Percentiles rank a stretch among this genome's conserved stretches.
These are phyloP conservation scores for Penicillium mononematosum DNA, from an alignment of 495 filamentous ascomycete genomes.

Conservation along the genomic window DNA sequence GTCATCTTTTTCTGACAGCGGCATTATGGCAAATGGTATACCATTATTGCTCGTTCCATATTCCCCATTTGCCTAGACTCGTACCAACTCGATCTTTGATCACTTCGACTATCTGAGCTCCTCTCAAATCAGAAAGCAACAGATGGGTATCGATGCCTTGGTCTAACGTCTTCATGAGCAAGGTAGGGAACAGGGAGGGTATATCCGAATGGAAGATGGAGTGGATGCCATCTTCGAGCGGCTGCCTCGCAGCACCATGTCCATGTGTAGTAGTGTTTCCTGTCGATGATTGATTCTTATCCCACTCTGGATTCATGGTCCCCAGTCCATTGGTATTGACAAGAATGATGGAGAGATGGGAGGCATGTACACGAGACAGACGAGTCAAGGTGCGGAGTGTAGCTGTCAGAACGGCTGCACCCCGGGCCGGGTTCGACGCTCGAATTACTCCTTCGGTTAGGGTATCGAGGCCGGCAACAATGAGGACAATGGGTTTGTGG, in stretches of 20 bases:
- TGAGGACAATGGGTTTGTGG: constrained; percentile 22
- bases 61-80: constrained; percentile 42
- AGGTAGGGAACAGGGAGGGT: constrained; percentile 31
- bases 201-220: constrained; percentile 34
- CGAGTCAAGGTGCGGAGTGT: constrained; percentile 36
- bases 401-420: constrained; percentile 37
- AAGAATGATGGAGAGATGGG: constrained; percentile 37
- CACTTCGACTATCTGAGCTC: constrained; percentile 35
- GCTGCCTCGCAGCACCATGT: constrained; percentile 10
- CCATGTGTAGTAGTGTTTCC: not conserved
- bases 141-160: constrained; percentile 45
- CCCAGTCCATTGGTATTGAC: constrained; percentile 44
- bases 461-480: constrained; percentile 42
- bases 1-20: constrained; percentile 3
- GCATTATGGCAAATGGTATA: not conserved
- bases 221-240: constrained; percentile 29
- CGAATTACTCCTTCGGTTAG: constrained; percentile 41
- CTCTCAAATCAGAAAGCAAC: constrained; percentile 33
- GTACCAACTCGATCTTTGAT: constrained; percentile 43
- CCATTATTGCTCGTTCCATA: constrained; percentile 24
- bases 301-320: constrained; percentile 11
- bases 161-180: constrained; percentile 43
- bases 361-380: constrained; percentile 30
- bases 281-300: not conserved
- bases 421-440: constrained; percentile 41